These are phyloP conservation scores for Willaertia magna DNA, from an alignment of 208 protist species.

Conservation along the genomic window DNA sequence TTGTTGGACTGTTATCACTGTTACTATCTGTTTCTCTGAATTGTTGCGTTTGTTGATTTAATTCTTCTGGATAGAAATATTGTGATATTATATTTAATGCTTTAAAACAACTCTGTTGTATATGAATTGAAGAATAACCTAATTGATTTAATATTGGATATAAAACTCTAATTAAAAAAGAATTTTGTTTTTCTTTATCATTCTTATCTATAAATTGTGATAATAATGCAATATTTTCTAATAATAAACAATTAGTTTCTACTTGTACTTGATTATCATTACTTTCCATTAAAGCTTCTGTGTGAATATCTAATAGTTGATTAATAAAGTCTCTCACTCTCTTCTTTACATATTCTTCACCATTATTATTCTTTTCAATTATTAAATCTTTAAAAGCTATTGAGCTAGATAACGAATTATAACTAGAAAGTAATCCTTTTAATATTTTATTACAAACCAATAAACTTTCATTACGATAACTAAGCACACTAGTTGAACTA, in stretches of 20 bases:
- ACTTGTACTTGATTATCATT: not conserved
- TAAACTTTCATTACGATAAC: too few relatives aligned
- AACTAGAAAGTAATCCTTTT: too few relatives aligned
- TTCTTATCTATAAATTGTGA: not conserved
- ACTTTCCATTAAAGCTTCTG: not conserved
- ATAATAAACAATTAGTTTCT: not conserved
- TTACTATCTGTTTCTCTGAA: too few relatives aligned
- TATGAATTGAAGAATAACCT: not conserved
- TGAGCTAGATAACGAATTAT: too few relatives aligned
- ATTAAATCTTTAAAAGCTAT: too few relatives aligned
- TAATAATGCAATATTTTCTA: not conserved
- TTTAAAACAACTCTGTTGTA: not conserved
- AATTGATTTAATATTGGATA: not conserved
- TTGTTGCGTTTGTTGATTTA: not conserved
- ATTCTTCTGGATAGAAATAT: not conserved
- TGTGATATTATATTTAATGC: not conserved
- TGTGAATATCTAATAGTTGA: too few relatives aligned
- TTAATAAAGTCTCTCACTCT: too few relatives aligned
- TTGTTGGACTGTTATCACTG: too few relatives aligned
- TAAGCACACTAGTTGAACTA: too few relatives aligned
- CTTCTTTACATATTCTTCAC: too few relatives aligned
- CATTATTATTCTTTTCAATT: too few relatives aligned
- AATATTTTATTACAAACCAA: too few relatives aligned
- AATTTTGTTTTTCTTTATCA: not conserved
- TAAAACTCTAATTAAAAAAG: not conserved